phyloP scores from a whole-genome alignment of 169 alveolate genomes.

The Plasmodium falciparum region DNA sequence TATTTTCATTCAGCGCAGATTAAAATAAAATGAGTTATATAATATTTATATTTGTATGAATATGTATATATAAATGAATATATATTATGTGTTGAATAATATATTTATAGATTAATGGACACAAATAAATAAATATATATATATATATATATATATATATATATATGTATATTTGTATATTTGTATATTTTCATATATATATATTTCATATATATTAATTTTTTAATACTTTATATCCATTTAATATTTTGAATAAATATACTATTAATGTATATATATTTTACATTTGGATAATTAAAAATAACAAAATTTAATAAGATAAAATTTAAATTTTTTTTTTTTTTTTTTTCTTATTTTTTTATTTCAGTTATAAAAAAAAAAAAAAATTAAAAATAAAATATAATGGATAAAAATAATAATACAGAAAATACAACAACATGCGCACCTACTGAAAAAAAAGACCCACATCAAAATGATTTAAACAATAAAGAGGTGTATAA shows the following conservation, averaged over 20 bases:
- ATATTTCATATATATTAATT: no score
- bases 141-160: not conserved
- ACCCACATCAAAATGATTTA: conserved; percentile 34
- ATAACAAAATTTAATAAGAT: no score
- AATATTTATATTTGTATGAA: not conserved
- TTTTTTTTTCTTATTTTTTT: conserved; percentile 17
- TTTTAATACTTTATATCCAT: no score
- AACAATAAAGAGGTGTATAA: conserved; percentile 38
- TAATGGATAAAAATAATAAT: conserved; percentile 5
- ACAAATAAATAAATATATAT: not conserved
- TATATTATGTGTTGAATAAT: not conserved
- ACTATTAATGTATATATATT: no score
- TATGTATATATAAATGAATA: conserved; percentile 7
- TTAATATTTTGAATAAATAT: no score
- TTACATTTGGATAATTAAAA: no score
- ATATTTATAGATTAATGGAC: not conserved
- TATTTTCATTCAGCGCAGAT: not conserved
- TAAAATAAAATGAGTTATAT: conserved; percentile 3
- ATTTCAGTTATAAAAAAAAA: conserved; percentile 24
- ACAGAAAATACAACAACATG: conserved; percentile 13
- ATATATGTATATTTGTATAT: not conserved
- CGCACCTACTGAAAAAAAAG: conserved; percentile 16
- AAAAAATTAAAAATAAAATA: not conserved
- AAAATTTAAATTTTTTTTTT: not conserved
- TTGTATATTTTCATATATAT: not conserved